A percentile compares a stretch with the other conserved stretches of the same genome.
Conservation (phyloP, 2,329 filamentous ascomycete genomes). For the Curvularia verruculosa region DNA sequence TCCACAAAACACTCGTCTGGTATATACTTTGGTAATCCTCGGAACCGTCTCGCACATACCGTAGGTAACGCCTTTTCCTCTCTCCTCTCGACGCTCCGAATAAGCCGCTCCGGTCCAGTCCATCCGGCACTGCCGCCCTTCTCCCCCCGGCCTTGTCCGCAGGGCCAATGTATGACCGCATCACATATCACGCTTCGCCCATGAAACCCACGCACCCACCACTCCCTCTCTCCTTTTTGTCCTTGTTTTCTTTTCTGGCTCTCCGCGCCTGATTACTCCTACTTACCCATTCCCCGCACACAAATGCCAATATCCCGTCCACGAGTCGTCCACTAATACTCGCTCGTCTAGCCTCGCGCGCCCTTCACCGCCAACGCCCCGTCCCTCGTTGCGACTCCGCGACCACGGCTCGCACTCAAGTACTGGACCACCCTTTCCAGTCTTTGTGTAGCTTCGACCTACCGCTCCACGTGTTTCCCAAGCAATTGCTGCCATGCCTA, state of each 20-base stretch:
- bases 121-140: conserved; percentile 31
- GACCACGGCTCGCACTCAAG: conserved; percentile 5
- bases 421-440: conserved; percentile 1
- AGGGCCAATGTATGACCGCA: conserved; percentile 21
- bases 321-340: conserved; percentile 25
- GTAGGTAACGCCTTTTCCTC: conserved; percentile 23
- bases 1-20: conserved; percentile 1
- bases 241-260: neutral
- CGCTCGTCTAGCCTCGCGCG: conserved; percentile 19
- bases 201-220: conserved; percentile 2
- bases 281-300: conserved; percentile 7
- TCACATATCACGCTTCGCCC: conserved; percentile 8
- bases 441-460: conserved; percentile 9
- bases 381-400: conserved; percentile 9
- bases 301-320: conserved; percentile 7
- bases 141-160: conserved; percentile 30
- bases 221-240: neutral
- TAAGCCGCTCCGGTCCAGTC: conserved; percentile 27
- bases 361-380: conserved; percentile 28
- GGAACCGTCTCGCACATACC: conserved; percentile 8
- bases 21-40: neutral
- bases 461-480: neutral
- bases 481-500: conserved; percentile 61
- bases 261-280: neutral
- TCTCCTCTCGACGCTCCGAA: conserved; percentile 18